phyloP scores from a whole-genome alignment of 768 basidiomycete species.

The Phylloporus rhodoxanthus region DNA sequence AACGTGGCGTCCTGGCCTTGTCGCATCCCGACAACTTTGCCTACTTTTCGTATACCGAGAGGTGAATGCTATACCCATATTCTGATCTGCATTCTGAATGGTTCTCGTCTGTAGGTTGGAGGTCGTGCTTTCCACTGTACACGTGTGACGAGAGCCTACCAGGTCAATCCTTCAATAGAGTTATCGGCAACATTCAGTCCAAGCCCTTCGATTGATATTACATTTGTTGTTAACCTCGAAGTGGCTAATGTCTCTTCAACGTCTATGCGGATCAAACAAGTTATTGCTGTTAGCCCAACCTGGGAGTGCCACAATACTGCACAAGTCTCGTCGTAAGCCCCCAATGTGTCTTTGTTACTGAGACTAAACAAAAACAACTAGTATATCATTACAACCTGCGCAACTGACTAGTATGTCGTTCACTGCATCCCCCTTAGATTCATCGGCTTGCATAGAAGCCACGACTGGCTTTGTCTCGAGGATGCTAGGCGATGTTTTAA shows the following conservation, averaged over 20 bases:
- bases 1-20: conserved; percentile 44
- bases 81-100: background rate
- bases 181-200: conserved; percentile 48
- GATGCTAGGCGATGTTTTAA: conserved; percentile 47
- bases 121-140: conserved; percentile 52
- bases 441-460: conserved; percentile 34
- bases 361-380: conserved; percentile 22
- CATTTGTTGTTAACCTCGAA: conserved; percentile 52
- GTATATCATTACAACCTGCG: conserved; percentile 39
- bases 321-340: conserved; percentile 40
- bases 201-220: conserved; percentile 39
- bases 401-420: conserved; percentile 46
- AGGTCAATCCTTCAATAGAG: conserved; percentile 56
- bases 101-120: conserved; percentile 34
- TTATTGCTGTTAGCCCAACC: conserved; percentile 60
- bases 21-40: conserved; percentile 47
- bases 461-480: conserved; percentile 46
- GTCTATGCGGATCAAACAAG: conserved; percentile 46
- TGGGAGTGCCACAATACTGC: conserved; percentile 54
- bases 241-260: conserved; percentile 45
- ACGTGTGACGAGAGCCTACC: conserved; percentile 47
- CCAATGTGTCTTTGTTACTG: background rate
- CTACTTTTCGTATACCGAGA: conserved; percentile 66
- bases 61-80: conserved; percentile 30
- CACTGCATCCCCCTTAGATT: conserved; percentile 36